Evolutionary conservation across 495 filamentous ascomycete genomes (phyloP).

Genomic region (Penicillium flavigenum): DNA sequence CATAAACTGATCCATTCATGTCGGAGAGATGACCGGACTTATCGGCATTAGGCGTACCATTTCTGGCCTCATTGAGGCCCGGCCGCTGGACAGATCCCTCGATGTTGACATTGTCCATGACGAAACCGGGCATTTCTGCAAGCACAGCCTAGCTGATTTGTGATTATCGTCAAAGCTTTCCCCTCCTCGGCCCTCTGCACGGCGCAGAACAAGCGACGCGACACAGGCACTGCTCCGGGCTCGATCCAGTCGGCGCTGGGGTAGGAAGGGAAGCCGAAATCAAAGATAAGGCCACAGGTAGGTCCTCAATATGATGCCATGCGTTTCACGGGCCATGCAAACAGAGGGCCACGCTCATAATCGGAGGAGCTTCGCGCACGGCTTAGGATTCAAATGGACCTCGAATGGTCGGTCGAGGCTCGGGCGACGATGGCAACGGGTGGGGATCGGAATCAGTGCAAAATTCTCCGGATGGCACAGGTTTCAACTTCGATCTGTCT

Average conservation of each 20-base stretch:
- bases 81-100: constrained; percentile 31
- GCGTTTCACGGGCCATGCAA: constrained; percentile 27
- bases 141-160: constrained; percentile 1
- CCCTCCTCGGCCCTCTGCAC: constrained; percentile 37
- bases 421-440: background rate
- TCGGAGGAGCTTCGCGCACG: constrained; percentile 20
- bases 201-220: constrained; percentile 28
- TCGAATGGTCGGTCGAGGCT: constrained; percentile 3
- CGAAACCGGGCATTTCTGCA: constrained; percentile 48
- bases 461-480: background rate
- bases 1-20: constrained; percentile 32
- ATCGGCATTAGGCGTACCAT: constrained; percentile 25
- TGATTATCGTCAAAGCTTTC: constrained; percentile 24
- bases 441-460: background rate
- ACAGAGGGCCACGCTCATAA: constrained; percentile 28
- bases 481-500: background rate
- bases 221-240: constrained; percentile 19
- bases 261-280: constrained; percentile 34
- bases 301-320: constrained; percentile 34
- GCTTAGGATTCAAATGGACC: constrained; percentile 4
- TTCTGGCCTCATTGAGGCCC: constrained; percentile 26
- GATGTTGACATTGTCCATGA: constrained; percentile 45
- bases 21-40: constrained; percentile 17
- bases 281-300: constrained; percentile 16
- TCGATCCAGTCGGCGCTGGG: constrained; percentile 25